phyloP scores from a whole-genome alignment of 2,329 filamentous ascomycete species.

The Fusarium anguioides region DNA sequence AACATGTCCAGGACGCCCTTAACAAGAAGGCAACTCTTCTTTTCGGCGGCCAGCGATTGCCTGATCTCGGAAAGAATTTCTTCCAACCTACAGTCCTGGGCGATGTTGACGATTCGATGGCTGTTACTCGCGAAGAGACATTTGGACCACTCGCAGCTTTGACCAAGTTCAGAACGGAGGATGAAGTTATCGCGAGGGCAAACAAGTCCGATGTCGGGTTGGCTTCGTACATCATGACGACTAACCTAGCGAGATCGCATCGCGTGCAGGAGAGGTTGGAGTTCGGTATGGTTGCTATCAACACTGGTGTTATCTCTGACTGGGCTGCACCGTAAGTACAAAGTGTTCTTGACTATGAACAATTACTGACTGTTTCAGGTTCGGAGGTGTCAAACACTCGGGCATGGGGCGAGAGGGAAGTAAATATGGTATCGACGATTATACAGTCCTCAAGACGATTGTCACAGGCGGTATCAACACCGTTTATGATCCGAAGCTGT shows the following conservation, averaged over 20 bases:
- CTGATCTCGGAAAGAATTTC: slow-evolving; percentile 75
- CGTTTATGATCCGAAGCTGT: slow-evolving; percentile 7
- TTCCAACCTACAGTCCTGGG: slow-evolving; percentile 75
- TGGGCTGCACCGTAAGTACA: slow-evolving; percentile 42
- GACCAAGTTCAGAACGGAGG: slow-evolving; percentile 73
- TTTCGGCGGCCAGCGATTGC: slow-evolving; percentile 71
- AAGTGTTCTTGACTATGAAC: too few species aligned
- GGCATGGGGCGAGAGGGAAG: slow-evolving; percentile 71
- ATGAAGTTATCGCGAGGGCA: slow-evolving; percentile 68
- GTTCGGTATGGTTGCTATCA: slow-evolving; percentile 76
- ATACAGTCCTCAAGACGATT: slow-evolving; percentile 66
- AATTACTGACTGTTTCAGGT: slow-evolving; percentile 46
- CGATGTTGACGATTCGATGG: slow-evolving; percentile 68
- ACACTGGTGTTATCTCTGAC: slow-evolving; percentile 60
- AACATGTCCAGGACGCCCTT: slow-evolving; percentile 73
- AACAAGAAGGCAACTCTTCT: slow-evolving; percentile 70
- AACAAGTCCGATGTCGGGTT: slow-evolving; percentile 72
- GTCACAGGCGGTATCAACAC: slow-evolving; percentile 52
- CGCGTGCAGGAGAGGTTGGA: slow-evolving; percentile 74
- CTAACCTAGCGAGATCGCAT: slow-evolving; percentile 74
- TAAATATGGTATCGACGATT: slow-evolving; percentile 71
- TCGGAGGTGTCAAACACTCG: slow-evolving; percentile 71
- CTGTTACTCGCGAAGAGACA: slow-evolving; percentile 68
- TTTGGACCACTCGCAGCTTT: slow-evolving; percentile 74
- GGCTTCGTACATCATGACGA: slow-evolving; percentile 75